Evolutionary conservation across 768 basidiomycete species (phyloP), one percentile per base, ranked within the genome.

Genomic region (Flagelloscypha sp.): DNA sequence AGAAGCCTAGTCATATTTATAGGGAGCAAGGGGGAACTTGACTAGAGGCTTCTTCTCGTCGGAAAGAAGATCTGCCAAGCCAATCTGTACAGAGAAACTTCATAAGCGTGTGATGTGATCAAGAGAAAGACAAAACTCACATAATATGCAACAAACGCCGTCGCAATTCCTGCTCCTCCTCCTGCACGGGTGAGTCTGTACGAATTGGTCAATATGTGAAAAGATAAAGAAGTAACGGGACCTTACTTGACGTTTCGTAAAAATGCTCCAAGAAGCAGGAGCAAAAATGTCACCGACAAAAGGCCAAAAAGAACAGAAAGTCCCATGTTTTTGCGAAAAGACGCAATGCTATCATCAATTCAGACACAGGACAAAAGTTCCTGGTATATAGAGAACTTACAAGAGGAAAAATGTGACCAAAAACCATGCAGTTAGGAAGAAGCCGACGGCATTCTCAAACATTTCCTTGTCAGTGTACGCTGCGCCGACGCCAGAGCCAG

Each of bases 351-450:
- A n/a, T n/a, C n/a, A n/a, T n/a, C n/a, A n/a, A n/a, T n/a, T n/a
- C n/a, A n/a, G n/a, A n/a, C n/a, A n/a, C n/a, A n/a, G n/a, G n/a
- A n/a, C n/a, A n/a, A n/a, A n/a, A n/a, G n/a, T n/a, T n/a, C n/a
- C n/a, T n/a, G n/a, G n/a, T n/a, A n/a, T n/a, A n/a, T n/a, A n/a
- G n/a, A 12, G 12, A 27, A 60, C 73, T 44, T 35, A 72, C 72
- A 70, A 40, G 34, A 76, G 59, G 40, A 76, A 39, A 45, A 61
- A 57, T 1, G 76, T 73, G 35, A 78, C 38, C 32, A 74, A 50
- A 48, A 68, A 68, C 76, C 76, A 78, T 9, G 67, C 58, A 23
- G 65, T 60, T 21, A 79, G 58, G 45, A 68, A 78, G 39, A 79
- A 67, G 5, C 71, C 74, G 6, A 79, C 37, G 2, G 76, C 76